These are phyloP conservation scores for Annona squamosa DNA, from an alignment of 164 flowering plant genomes.

Conservation along the genomic window DNA sequence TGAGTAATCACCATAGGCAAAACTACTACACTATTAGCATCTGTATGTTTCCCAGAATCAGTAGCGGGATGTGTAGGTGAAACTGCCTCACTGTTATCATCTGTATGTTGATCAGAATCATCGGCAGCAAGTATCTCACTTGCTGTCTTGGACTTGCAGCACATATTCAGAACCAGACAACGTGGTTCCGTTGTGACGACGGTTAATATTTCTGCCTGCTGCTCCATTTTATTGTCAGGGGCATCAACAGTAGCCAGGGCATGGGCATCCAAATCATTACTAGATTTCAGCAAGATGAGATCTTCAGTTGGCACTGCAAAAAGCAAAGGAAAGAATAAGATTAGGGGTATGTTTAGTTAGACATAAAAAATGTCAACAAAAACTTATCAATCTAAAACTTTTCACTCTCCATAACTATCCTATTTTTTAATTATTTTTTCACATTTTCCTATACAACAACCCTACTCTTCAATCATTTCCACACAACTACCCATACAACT, in stretches of 20 bases:
- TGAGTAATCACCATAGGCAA: not conserved
- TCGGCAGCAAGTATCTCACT: slow-evolving; percentile 3
- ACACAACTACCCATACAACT: too few relatives aligned
- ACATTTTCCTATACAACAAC: too few relatives aligned
- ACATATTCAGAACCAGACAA: not conserved
- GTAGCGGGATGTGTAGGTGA: slow-evolving; percentile 2
- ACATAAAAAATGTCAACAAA: not conserved
- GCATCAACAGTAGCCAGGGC: slow-evolving; percentile 14
- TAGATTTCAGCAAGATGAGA: not conserved
- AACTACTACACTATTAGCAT: slow-evolving; percentile 8
- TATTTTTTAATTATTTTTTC: too few relatives aligned
- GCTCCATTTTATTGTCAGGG: slow-evolving; percentile 12
- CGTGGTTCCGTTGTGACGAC: not conserved
- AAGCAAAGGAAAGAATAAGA: not conserved
- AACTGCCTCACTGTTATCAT: slow-evolving; percentile 8
- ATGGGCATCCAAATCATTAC: not conserved
- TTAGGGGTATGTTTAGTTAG: not conserved
- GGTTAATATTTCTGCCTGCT: slow-evolving; percentile 14
- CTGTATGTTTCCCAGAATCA: slow-evolving; percentile 6
- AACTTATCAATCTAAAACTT: not conserved
- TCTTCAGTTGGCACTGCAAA: not conserved
- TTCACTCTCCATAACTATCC: too few relatives aligned
- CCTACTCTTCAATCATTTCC: too few relatives aligned
- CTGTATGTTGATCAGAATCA: slow-evolving; percentile 5
- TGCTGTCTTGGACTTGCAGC: not conserved